These are phyloP conservation scores for Medicago lupulina DNA, from an alignment of 306 rosid genomes.

Conservation along the genomic window DNA sequence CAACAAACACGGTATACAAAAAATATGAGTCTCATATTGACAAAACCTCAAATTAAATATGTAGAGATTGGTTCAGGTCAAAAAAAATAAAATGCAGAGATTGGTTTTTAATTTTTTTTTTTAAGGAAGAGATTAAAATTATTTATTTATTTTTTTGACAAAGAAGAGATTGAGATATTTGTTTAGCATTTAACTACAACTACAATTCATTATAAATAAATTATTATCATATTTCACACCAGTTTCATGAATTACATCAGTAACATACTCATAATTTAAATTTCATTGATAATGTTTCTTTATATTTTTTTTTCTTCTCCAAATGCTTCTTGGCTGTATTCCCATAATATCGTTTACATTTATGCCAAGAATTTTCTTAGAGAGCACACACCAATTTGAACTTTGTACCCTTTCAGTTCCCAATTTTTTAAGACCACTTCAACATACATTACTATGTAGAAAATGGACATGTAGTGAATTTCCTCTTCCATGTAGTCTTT, in stretches of 20 bases:
- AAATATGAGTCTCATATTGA: no score
- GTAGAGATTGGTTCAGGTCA: no score
- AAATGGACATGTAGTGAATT: conserved; percentile 53
- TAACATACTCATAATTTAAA: conserved; percentile 11
- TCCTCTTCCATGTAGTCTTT: conserved; percentile 80
- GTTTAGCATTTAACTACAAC: neutral
- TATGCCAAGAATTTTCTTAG: conserved; percentile 43
- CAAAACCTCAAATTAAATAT: no score
- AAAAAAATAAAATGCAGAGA: no score
- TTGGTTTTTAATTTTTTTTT: no score
- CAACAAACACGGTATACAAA: no score
- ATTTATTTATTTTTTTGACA: no score
- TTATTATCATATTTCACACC: conserved; percentile 26
- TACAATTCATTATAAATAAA: conserved; percentile 5
- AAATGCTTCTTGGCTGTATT: conserved; percentile 21
- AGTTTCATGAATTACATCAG: conserved; percentile 19
- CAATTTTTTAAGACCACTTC: conserved; percentile 17
- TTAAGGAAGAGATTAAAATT: no score
- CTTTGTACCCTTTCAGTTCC: conserved; percentile 21
- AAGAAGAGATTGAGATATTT: neutral
- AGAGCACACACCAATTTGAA: conserved; percentile 26
- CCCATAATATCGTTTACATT: neutral
- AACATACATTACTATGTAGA: conserved; percentile 46
- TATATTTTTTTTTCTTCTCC: neutral
- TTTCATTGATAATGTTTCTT: conserved; percentile 24